Conservation (phyloP, 2,329 filamentous ascomycete species). For the Hypoxylon sp. region DNA sequence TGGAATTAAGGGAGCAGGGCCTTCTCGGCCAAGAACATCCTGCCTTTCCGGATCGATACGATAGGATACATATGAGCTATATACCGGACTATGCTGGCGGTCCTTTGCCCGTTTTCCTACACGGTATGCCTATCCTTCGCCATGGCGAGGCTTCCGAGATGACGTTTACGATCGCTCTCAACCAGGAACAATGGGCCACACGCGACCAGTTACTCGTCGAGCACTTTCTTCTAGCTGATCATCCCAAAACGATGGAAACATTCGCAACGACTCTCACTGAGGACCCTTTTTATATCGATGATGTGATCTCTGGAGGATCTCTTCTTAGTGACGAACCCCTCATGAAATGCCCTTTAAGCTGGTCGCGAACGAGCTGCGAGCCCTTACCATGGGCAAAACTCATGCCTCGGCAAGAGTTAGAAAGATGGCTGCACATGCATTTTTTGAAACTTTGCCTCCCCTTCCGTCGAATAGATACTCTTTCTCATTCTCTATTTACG, state of each 20-base stretch:
- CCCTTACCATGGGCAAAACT: neutral
- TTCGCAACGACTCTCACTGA: neutral
- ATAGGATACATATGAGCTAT: conserved; percentile 8
- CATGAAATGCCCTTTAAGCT: conserved; percentile 7
- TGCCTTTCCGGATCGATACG: conserved; percentile 6
- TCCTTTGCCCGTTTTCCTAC: conserved; percentile 3
- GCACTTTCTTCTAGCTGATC: neutral
- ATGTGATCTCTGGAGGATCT: neutral
- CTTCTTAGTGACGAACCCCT: neutral
- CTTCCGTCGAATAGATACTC: neutral
- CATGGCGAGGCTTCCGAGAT: conserved; percentile 3
- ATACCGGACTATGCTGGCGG: conserved; percentile 5
- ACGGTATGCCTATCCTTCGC: conserved; percentile 10
- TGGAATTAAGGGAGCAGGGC: neutral
- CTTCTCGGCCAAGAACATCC: neutral
- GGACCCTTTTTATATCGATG: neutral
- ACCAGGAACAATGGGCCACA: neutral
- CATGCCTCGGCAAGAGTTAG: conserved; percentile 3
- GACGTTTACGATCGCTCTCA: neutral
- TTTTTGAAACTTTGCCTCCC: conserved; percentile 8
- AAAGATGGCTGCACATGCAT: conserved; percentile 9
- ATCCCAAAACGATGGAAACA: neutral
- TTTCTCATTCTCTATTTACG: neutral
- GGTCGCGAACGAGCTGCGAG: neutral
- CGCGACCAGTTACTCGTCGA: conserved; percentile 7